These are phyloP conservation scores for Mikania micrantha DNA, from an alignment of 129 eudicot species.

Conservation along the genomic window DNA sequence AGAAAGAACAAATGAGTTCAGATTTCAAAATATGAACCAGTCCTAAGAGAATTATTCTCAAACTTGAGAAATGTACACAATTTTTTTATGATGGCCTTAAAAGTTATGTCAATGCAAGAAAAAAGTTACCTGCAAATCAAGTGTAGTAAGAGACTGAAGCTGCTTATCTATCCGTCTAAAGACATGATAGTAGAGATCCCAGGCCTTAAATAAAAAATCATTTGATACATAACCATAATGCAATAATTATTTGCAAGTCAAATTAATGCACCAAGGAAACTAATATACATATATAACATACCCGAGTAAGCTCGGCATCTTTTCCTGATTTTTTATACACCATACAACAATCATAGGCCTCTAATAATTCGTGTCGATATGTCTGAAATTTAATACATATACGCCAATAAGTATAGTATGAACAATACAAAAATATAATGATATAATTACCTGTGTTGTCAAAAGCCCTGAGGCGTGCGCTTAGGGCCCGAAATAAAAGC, in stretches of 20 bases:
- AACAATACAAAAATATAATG: neutral
- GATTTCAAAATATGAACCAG: neutral
- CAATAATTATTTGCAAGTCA: neutral
- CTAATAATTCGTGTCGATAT: slow-evolving; percentile 72
- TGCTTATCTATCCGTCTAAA: slow-evolving; percentile 93
- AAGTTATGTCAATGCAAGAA: neutral
- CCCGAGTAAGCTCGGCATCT: slow-evolving; percentile 99
- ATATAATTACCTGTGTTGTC: no score
- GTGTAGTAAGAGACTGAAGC: slow-evolving; percentile 76
- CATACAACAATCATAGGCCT: slow-evolving; percentile 98
- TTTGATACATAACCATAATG: slow-evolving; percentile 10
- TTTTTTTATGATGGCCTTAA: neutral
- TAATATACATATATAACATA: slow-evolving; percentile 14
- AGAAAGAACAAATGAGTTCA: slow-evolving; percentile 4
- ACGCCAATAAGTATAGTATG: slow-evolving; percentile 15
- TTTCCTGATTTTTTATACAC: slow-evolving; percentile 83
- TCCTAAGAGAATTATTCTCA: neutral
- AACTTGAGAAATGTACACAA: neutral
- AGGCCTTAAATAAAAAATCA: slow-evolving; percentile 53
- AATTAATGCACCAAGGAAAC: neutral
- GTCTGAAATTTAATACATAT: slow-evolving; percentile 43
- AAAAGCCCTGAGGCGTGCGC: no score
- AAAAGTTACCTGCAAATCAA: slow-evolving; percentile 64
- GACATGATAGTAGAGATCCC: slow-evolving; percentile 98
- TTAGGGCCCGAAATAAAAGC: no score